Conservation (phyloP, 1,139 yeast genomes). For the Yamadazyma blattariae region DNA sequence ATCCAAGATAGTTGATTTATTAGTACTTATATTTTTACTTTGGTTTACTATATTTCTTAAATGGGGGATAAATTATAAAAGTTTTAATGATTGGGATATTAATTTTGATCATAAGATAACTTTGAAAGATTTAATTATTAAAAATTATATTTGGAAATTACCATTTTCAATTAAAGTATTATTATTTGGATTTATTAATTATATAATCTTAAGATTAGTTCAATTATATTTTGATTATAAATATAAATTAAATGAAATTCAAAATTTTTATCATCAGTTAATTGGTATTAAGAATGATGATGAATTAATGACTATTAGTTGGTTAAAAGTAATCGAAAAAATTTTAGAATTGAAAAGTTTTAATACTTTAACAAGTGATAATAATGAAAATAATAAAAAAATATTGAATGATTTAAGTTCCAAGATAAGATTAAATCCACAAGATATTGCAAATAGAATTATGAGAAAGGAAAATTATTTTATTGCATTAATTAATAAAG, state of each 20-base stretch:
- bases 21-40: constrained; percentile 75
- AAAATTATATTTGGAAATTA: constrained; percentile 54
- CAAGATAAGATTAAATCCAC: constrained; percentile 79
- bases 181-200: constrained; percentile 59
- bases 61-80: constrained; percentile 75
- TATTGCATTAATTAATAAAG: constrained; percentile 83
- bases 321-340: constrained; percentile 85
- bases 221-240: constrained; percentile 55
- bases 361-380: constrained; percentile 60
- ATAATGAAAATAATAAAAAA: constrained; percentile 14
- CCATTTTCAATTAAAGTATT: constrained; percentile 56
- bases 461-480: constrained; percentile 94
- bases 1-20: constrained; percentile 60
- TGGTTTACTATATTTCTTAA: constrained; percentile 73
- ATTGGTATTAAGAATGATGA: constrained; percentile 65
- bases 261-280: constrained; percentile 62
- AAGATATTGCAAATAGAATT: constrained; percentile 89
- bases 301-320: constrained; percentile 88
- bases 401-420: constrained; percentile 58
- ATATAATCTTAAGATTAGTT: constrained; percentile 53
- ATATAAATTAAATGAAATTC: constrained; percentile 59
- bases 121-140: constrained; percentile 49
- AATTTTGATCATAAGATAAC: constrained; percentile 20
- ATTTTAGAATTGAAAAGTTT: constrained; percentile 74
- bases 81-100: constrained; percentile 21